phyloP scores from a whole-genome alignment of 2,329 filamentous ascomycete genomes.

The Colletotrichum karsti region DNA sequence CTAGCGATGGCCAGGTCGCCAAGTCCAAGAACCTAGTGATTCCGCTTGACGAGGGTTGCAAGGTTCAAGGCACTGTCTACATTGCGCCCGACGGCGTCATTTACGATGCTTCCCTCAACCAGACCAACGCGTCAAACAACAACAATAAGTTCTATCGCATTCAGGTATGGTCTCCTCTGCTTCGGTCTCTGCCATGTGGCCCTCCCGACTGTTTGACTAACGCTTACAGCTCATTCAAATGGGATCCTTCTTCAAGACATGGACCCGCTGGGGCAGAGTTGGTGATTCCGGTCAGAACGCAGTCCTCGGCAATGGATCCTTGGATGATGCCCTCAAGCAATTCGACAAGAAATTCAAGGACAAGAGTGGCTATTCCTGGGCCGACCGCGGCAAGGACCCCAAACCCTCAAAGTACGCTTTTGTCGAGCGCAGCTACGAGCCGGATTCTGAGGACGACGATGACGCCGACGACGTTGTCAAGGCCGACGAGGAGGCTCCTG shows the following conservation, averaged over 20 bases:
- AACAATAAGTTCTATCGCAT: slow-evolving; percentile 87
- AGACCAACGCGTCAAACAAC: slow-evolving; percentile 76
- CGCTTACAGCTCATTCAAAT: slow-evolving; percentile 27
- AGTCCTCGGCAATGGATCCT: slow-evolving; percentile 48
- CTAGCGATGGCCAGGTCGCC: slow-evolving; percentile 53
- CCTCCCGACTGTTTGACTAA: neutral
- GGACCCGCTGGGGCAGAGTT: slow-evolving; percentile 86
- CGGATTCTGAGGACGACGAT: slow-evolving; percentile 65
- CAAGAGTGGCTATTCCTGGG: slow-evolving; percentile 68
- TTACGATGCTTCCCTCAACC: slow-evolving; percentile 82
- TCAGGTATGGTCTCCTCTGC: slow-evolving; percentile 57
- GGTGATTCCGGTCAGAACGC: slow-evolving; percentile 64
- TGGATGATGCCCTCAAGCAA: slow-evolving; percentile 53
- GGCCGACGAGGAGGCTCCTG: slow-evolving; percentile 39
- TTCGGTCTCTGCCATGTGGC: neutral
- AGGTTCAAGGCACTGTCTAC: slow-evolving; percentile 61
- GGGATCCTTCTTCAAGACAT: slow-evolving; percentile 59
- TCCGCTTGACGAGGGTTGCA: slow-evolving; percentile 58
- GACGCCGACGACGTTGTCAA: slow-evolving; percentile 27
- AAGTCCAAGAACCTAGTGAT: slow-evolving; percentile 55
- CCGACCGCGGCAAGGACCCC: slow-evolving; percentile 60
- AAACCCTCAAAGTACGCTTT: slow-evolving; percentile 80
- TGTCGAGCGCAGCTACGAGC: slow-evolving; percentile 80
- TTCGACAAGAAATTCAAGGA: slow-evolving; percentile 71
- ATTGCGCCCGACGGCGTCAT: slow-evolving; percentile 73